Evolutionary conservation across 495 filamentous ascomycete genomes (phyloP).

Genomic region (Penicillium roqueforti): DNA sequence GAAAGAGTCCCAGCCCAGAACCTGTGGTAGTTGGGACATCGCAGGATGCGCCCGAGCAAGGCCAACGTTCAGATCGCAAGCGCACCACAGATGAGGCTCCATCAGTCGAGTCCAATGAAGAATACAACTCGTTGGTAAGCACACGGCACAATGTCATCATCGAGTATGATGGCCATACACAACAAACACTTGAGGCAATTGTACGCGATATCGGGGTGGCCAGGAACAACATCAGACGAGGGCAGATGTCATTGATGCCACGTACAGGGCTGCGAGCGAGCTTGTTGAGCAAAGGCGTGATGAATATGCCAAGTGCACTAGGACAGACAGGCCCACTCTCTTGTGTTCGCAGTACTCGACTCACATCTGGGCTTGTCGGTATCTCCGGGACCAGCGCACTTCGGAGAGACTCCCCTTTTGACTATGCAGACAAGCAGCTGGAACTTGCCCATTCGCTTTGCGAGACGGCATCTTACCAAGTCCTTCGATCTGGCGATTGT

Average conservation of each 20-base stretch:
- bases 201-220: slow-evolving; percentile 76
- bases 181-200: slow-evolving; percentile 71
- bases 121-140: slow-evolving; percentile 55
- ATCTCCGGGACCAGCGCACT: slow-evolving; percentile 10
- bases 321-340: slow-evolving; percentile 9
- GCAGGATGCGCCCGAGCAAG: slow-evolving; percentile 8
- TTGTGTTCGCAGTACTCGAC: slow-evolving; percentile 32
- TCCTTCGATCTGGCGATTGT: slow-evolving; percentile 80
- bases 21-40: slow-evolving; percentile 7
- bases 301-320: slow-evolving; percentile 1
- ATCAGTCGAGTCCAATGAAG: slow-evolving; percentile 28
- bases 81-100: slow-evolving; percentile 28
- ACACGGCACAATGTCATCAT: slow-evolving; percentile 78
- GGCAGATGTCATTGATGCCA: slow-evolving; percentile 48
- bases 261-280: slow-evolving; percentile 14
- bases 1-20: slow-evolving; percentile 15
- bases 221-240: slow-evolving; percentile 77
- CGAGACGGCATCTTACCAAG: slow-evolving; percentile 81
- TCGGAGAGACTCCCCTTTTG: slow-evolving; percentile 47
- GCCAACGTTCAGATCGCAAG: slow-evolving; percentile 27
- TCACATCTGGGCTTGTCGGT: slow-evolving; percentile 17
- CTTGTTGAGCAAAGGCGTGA: slow-evolving; percentile 14
- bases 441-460: slow-evolving; percentile 76
- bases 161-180: slow-evolving; percentile 83
- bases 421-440: slow-evolving; percentile 68